Conservation (phyloP, 129 eudicot genomes). For the Centella asiatica region DNA sequence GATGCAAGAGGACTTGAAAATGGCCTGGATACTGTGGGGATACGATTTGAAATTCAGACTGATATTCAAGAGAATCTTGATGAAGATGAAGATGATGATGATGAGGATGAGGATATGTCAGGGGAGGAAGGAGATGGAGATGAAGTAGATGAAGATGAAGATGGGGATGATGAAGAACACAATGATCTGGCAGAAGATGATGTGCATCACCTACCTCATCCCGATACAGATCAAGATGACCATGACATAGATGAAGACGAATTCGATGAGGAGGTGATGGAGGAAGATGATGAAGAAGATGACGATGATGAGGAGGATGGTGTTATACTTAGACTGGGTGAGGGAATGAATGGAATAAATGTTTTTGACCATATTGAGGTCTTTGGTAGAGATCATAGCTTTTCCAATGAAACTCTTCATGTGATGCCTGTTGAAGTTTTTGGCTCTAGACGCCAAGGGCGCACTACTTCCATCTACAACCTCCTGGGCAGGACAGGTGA, state of each 20-base stretch:
- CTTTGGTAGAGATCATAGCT: conserved; percentile 76
- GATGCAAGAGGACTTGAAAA: conserved; percentile 56
- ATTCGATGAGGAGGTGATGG: conserved; percentile 90
- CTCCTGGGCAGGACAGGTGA: conserved; percentile 86
- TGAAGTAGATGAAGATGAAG: conserved; percentile 62
- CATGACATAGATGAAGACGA: conserved; percentile 96
- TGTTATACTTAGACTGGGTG: conserved; percentile 69
- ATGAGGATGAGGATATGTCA: conserved; percentile 91
- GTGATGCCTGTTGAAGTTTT: conserved; percentile 98
- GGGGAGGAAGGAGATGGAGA: conserved; percentile 93
- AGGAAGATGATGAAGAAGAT: conserved; percentile 82
- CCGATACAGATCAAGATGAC: conserved; percentile 92
- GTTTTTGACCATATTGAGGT: conserved; percentile 96
- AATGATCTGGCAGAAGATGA: conserved; percentile 85
- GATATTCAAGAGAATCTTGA: conserved; percentile 59
- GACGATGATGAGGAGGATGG: conserved; percentile 95
- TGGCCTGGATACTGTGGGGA: conserved; percentile 67
- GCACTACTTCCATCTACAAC: conserved; percentile 87
- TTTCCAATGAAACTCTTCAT: conserved; percentile 65
- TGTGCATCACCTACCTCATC: conserved; percentile 72
- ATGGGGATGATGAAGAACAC: conserved; percentile 75
- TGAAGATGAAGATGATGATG: conserved; percentile 91
- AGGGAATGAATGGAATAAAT: conserved; percentile 87
- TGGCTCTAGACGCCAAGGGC: conserved; percentile 92
- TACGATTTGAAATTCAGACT: conserved; percentile 75